A percentile compares a stretch with the other conserved stretches of the same genome.
phyloP scores from a whole-genome alignment of 305 asterid genomes.

The Plantago lanceolata region DNA sequence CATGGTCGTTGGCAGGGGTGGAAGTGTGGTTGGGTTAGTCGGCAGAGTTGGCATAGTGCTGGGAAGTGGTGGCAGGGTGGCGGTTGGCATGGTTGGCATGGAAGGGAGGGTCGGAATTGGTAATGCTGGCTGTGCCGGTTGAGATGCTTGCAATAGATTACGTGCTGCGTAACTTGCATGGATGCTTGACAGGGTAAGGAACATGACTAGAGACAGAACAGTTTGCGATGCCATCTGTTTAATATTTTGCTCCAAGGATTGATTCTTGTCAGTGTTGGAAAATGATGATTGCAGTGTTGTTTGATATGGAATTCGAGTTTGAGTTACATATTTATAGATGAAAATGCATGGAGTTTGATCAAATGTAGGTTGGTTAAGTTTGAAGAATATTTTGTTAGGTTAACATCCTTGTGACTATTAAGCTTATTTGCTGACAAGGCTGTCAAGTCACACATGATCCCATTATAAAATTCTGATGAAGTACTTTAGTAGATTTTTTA shows the following conservation, averaged over 20 bases:
- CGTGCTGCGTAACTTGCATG: slow-evolving; percentile 23
- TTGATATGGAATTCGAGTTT: not conserved
- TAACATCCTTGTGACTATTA: slow-evolving; percentile 2
- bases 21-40: not conserved
- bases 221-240: slow-evolving; percentile 8
- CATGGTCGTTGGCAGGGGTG: slow-evolving; percentile 3
- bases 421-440: not conserved
- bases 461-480: no score
- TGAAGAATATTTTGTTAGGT: slow-evolving; percentile 20
- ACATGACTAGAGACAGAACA: not conserved
- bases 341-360: slow-evolving; percentile 6
- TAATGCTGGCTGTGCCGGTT: slow-evolving; percentile 20
- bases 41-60: not conserved
- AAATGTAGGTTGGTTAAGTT: slow-evolving; percentile 19
- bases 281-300: not conserved
- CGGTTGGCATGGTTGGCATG: slow-evolving; percentile 23
- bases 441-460: no score
- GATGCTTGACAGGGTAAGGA: slow-evolving; percentile 11
- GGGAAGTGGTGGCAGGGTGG: not conserved
- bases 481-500: no score
- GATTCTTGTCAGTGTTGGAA: not conserved
- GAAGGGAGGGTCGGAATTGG: slow-evolving; percentile 25
- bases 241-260: not conserved
- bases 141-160: slow-evolving; percentile 15
- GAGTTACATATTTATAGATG: slow-evolving; percentile 9